phyloP scores from a whole-genome alignment of 305 asterid species.

The Ilex paraguariensis region DNA sequence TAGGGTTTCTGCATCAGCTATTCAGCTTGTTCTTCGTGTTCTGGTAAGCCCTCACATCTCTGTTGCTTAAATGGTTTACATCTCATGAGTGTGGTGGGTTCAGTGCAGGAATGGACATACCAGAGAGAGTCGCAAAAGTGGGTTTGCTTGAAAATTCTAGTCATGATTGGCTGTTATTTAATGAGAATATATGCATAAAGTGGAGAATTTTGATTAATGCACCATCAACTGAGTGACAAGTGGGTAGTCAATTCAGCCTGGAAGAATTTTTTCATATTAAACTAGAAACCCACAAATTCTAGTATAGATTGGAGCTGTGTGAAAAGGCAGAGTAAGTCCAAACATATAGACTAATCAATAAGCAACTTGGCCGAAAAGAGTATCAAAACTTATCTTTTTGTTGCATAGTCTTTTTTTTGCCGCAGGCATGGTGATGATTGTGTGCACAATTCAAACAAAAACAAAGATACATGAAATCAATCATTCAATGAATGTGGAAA shows the following conservation, averaged over 20 bases:
- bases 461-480: conserved; percentile 41
- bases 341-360: conserved; percentile 17
- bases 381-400: conserved; percentile 27
- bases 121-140: too few relatives aligned
- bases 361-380: conserved; percentile 23
- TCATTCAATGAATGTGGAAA: conserved; percentile 43
- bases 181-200: too few relatives aligned
- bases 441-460: conserved; percentile 11
- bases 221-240: conserved; percentile 30
- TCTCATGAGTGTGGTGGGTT: too few relatives aligned
- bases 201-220: background rate
- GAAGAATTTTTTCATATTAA: conserved; percentile 1
- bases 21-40: too few relatives aligned
- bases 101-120: too few relatives aligned
- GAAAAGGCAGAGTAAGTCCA: conserved; percentile 4
- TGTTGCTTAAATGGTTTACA: too few relatives aligned
- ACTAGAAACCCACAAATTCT: background rate
- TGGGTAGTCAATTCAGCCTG: conserved; percentile 9
- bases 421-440: conserved; percentile 21
- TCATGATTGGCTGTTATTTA: too few relatives aligned
- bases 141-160: too few relatives aligned
- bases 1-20: too few relatives aligned
- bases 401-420: conserved; percentile 23
- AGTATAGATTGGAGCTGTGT: conserved; percentile 3
- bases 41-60: too few relatives aligned